Base-by-base conservation (phyloP, 306 rosid genomes). In the Carpinus fangiana region DNA sequence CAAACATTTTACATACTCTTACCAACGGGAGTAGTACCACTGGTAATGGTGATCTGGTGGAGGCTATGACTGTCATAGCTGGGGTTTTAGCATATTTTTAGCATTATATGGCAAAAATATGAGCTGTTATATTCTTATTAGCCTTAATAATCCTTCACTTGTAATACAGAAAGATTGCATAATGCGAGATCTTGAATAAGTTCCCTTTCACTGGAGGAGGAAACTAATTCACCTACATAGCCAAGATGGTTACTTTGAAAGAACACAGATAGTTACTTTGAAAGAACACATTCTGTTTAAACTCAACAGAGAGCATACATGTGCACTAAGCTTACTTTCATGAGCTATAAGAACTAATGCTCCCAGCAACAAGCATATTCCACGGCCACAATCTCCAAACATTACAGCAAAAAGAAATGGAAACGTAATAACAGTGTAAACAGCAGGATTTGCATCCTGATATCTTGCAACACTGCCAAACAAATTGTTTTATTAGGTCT, bases 381-480 rank as follows among this genome's bases (percentile, higher is more conserved):
- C 99, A 84, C 93, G 99, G 83, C 99, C 99, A 98, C 98, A 96
- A 82, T 96, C 99, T 82, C 99, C 99, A 93, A 93, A 96, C 99
- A 96, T 96, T 82, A 96, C 87, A 28, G 98, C 98, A 72, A 96
- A 96, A 69, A 96, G 97, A 86, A 96, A 96, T 17, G 99, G 99
- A 85, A 96, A 96, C 70, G 96, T 86, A 76, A 96, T 77, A 70
- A 87, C 85, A 45, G 97, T 89, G 83, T 89, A 96, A 80, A 96
- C 98, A 61, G 99, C 96, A 79, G 99, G 99, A 86, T 96, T 96
- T 81, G 96, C 99, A 88, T 96, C 98, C 88, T 90, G 96, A 89
- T 96, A 96, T 82, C 97, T 83, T 51, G 98, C 98, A 79, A 96
- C 92, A 67, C 99, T 96, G 97, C 88, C 84, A 87, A 79, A 75